Conservation (phyloP, 768 basidiomycete species). For the Botryobasidium botryosum region DNA sequence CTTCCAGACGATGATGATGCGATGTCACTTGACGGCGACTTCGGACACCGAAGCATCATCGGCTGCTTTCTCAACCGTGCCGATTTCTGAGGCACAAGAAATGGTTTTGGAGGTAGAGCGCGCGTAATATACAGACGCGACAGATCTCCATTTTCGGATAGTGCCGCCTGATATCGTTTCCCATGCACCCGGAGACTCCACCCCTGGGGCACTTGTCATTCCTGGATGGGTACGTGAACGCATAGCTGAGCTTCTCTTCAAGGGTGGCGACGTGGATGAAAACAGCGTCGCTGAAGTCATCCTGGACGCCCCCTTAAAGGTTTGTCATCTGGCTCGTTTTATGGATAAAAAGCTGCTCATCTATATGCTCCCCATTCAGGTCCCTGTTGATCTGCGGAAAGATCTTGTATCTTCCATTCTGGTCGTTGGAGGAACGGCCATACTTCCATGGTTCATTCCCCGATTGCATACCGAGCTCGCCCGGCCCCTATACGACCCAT, state of each 20-base stretch:
- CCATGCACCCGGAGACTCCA: constrained; percentile 21
- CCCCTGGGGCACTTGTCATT: constrained; percentile 59
- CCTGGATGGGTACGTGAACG: constrained; percentile 94
- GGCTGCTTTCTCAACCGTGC: background rate
- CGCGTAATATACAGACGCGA: constrained; percentile 72
- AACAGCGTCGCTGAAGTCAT: constrained; percentile 68
- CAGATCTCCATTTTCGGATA: constrained; percentile 51
- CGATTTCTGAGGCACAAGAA: constrained; percentile 22
- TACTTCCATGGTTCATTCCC: constrained; percentile 84
- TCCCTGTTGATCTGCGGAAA: constrained; percentile 77
- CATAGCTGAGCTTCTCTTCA: constrained; percentile 78
- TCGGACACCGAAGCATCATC: constrained; percentile 1
- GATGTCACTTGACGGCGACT: constrained; percentile 4
- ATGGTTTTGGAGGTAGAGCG: constrained; percentile 44
- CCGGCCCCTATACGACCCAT: constrained; percentile 42
- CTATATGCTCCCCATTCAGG: constrained; percentile 27
- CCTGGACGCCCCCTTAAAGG: constrained; percentile 65
- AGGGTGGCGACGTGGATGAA: constrained; percentile 78
- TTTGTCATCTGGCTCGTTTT: constrained; percentile 17
- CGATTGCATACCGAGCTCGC: constrained; percentile 69
- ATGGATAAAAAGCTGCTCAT: background rate
- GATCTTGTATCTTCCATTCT: constrained; percentile 72
- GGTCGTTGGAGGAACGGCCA: constrained; percentile 73
- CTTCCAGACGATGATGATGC: constrained; percentile 9
- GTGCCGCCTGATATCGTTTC: constrained; percentile 42